Evolutionary conservation across 1,284 basidiomycete species (phyloP).

Genomic region (Sanguinoderma infundibulare): DNA sequence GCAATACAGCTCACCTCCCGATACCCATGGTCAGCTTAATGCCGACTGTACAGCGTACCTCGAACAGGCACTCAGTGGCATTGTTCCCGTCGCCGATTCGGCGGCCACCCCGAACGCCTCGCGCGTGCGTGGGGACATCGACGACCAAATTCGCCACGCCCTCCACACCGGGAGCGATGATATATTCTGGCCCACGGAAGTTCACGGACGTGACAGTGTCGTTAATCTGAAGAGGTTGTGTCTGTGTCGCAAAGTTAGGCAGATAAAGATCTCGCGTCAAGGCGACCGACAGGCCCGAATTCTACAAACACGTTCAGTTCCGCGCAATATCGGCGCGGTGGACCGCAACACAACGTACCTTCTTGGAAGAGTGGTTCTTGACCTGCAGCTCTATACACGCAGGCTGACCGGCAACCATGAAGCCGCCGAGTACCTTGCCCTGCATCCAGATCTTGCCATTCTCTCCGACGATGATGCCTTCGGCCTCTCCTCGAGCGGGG

Average conservation of each 20-base stretch:
- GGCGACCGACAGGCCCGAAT: conserved; percentile 62
- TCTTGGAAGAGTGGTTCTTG: conserved; percentile 78
- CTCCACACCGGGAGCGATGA: conserved; percentile 70
- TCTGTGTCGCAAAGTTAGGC: conserved; percentile 45
- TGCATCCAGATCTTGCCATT: conserved; percentile 79
- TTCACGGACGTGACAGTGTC: conserved; percentile 71
- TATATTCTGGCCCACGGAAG: conserved; percentile 73
- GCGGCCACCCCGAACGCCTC: conserved; percentile 62
- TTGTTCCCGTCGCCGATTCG: conserved; percentile 40
- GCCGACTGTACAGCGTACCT: conserved; percentile 58
- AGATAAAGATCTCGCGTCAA: conserved; percentile 64
- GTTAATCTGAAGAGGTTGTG: conserved; percentile 58
- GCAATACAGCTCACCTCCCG: conserved; percentile 50
- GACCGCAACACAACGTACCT: conserved; percentile 47
- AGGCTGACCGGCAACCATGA: conserved; percentile 68
- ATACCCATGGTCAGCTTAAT: conserved; percentile 66
- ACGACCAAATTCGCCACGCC: conserved; percentile 78
- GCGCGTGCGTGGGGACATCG: conserved; percentile 65
- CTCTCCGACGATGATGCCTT: conserved; percentile 70
- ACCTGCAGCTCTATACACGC: conserved; percentile 75
- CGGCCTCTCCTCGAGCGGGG: conserved; percentile 44
- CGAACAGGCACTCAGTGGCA: conserved; percentile 60
- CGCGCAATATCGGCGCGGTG: neutral
- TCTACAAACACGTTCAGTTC: conserved; percentile 44
- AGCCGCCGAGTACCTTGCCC: conserved; percentile 62